Evolutionary conservation across 352 stramenopile species (phyloP), one percentile per base, ranked within the genome.

Genomic region (Phytophthora multivora): DNA sequence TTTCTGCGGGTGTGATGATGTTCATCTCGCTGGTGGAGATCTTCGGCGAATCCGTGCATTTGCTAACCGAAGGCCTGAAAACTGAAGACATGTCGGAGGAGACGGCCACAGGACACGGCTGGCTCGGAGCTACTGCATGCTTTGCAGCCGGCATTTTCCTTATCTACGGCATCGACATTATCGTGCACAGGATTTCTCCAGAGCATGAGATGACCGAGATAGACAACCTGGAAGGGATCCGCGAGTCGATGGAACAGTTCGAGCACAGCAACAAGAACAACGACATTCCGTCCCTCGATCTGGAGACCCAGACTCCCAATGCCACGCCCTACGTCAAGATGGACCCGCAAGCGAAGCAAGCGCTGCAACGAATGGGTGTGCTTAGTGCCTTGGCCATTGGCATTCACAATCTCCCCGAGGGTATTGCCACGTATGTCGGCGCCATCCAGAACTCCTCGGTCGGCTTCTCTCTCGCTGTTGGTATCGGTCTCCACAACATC

Each of bases 401-500:
- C 5, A 62, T 98, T 40, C 95, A 99, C 77, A 98, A 98, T 66
- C 91, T 98, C 26, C 96, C 96, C 7, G 95, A 99, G 68, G 95
- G 95, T 11, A 90, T 98, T n/a, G 95, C 93, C 13, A 98, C 95
- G 4, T 98, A 98, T 65, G 91, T 98, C 19, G 91, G 88, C 0
- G 83, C 93, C 1, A 69, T 98, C 5, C 66, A 96, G 7, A 91
- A 98, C 67, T 90, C 93, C 2, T 81, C 68, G 1, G 89, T 99
- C 11, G 97, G 97, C 31, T 73, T 87, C 41, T 90, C 95, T 13
- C 77, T 99, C 5, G 95, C 96, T 1, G 75, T 99, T 33, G 96
- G 90, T 19, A 98, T 99, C 57, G 94, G 86, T 5, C 88, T 99
- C 21, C 96, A 99, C 77, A 99, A 99, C 67, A 97, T 99, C 55